Evolutionary conservation across 2,329 filamentous ascomycete species (phyloP).

Genomic region (Fusarium vanettenii): DNA sequence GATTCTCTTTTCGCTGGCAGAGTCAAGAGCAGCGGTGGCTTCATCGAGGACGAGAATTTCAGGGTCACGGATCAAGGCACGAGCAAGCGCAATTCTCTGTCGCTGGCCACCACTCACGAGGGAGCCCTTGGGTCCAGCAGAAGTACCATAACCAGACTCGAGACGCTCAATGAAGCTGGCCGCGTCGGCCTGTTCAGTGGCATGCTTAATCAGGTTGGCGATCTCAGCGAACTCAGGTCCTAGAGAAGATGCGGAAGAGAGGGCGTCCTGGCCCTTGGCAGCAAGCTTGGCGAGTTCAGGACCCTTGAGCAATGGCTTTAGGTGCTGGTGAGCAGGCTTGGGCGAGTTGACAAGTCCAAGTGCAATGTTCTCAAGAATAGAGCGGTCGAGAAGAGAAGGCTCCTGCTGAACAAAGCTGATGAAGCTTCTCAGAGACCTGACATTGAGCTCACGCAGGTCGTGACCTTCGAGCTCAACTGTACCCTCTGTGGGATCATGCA

Average conservation of each 20-base stretch:
- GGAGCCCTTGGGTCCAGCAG: constrained; percentile 65
- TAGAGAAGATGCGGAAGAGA: constrained; percentile 55
- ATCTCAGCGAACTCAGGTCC: constrained; percentile 59
- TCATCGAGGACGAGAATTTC: constrained; percentile 70
- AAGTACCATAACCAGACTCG: constrained; percentile 64
- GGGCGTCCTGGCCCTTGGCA: constrained; percentile 59
- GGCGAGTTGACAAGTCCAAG: constrained; percentile 53
- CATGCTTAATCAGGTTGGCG: constrained; percentile 59
- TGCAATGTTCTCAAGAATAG: constrained; percentile 63
- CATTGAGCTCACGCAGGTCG: constrained; percentile 60
- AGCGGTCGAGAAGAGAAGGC: constrained; percentile 56
- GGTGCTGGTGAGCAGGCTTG: constrained; percentile 49
- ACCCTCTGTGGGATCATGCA: constrained; percentile 67
- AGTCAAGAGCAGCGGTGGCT: constrained; percentile 70
- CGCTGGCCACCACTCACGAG: constrained; percentile 69
- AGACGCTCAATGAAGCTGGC: constrained; percentile 64
- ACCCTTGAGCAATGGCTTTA: constrained; percentile 60
- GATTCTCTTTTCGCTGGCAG: constrained; percentile 66
- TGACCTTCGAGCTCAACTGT: constrained; percentile 58
- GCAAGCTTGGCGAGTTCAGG: constrained; percentile 63
- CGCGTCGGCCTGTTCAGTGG: constrained; percentile 70
- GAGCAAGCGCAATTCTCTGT: constrained; percentile 68
- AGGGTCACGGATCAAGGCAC: constrained; percentile 67
- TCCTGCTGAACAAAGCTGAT: constrained; percentile 59
- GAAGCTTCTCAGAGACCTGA: constrained; percentile 54